Percentiles rank a stretch among this genome's conserved stretches.
Conservation (phyloP, 768 basidiomycete genomes). For the Tylopilus rubrobrunneus region DNA sequence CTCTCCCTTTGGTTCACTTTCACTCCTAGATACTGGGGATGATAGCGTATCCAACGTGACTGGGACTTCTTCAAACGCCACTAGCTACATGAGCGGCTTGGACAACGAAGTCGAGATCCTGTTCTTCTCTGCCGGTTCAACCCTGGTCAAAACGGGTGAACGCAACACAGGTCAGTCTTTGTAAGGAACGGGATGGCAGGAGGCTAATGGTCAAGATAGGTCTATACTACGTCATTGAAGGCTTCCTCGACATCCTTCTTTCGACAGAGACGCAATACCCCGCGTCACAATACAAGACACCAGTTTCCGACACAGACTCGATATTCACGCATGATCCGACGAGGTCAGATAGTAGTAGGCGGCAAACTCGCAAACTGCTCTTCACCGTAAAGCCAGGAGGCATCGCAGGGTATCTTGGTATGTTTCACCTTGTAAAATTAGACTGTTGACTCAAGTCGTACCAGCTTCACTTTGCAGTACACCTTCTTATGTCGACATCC, state of each 20-base stretch:
- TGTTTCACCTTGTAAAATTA: conserved; percentile 10
- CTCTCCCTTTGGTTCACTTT: conserved; percentile 72
- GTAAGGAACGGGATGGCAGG: not conserved
- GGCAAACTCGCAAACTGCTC: conserved; percentile 58
- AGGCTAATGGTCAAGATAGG: conserved; percentile 37
- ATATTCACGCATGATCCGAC: conserved; percentile 31
- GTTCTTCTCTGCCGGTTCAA: conserved; percentile 84
- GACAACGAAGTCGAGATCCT: conserved; percentile 97
- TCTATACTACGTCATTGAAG: conserved; percentile 93
- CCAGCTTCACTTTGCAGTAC: conserved; percentile 86
- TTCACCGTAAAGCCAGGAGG: conserved; percentile 98
- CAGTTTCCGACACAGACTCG: conserved; percentile 35
- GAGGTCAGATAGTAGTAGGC: conserved; percentile 28
- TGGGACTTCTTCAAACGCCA: conserved; percentile 49
- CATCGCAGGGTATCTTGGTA: conserved; percentile 93
- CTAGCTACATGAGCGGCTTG: conserved; percentile 69
- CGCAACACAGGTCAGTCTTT: conserved; percentile 65
- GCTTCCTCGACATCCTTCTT: conserved; percentile 88
- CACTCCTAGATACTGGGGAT: conserved; percentile 67
- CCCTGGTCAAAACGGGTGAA: conserved; percentile 86
- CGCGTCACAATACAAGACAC: conserved; percentile 17
- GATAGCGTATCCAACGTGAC: conserved; percentile 65
- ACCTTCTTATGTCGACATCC: conserved; percentile 94
- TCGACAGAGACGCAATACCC: conserved; percentile 34
- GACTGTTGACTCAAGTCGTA: not conserved